Conservation (phyloP, 1,284 basidiomycete genomes). For the Trichosporon ovoides region DNA sequence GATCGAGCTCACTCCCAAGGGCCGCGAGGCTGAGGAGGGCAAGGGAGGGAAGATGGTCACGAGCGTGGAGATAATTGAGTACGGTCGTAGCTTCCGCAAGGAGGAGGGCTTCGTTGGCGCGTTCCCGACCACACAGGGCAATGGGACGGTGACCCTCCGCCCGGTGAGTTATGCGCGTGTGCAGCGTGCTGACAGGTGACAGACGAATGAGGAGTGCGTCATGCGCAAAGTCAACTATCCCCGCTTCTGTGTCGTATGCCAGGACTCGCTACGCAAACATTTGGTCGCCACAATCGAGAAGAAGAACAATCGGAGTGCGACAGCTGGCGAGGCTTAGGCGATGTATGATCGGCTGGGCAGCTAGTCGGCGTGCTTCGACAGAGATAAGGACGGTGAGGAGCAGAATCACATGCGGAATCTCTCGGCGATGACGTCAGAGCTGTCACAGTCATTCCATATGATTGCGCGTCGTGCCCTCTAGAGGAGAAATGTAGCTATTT, state of each 20-base stretch:
- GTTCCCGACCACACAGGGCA: constrained; percentile 61
- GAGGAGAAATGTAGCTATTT: too few relatives aligned
- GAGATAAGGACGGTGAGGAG: too few relatives aligned
- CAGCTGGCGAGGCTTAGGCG: not conserved
- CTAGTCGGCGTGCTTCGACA: too few relatives aligned
- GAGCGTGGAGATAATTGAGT: constrained; percentile 70
- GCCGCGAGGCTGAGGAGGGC: constrained; percentile 54
- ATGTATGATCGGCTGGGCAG: not conserved
- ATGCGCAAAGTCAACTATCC: constrained; percentile 64
- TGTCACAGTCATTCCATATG: too few relatives aligned
- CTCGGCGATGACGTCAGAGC: not conserved
- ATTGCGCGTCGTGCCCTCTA: too few relatives aligned
- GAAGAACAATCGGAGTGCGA: constrained; percentile 1
- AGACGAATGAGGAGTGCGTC: constrained; percentile 73
- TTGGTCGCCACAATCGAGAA: constrained; percentile 17
- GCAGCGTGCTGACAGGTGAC: not conserved
- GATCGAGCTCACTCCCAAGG: constrained; percentile 58
- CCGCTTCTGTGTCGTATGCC: constrained; percentile 66
- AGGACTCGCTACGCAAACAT: constrained; percentile 55
- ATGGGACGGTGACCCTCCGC: constrained; percentile 36
- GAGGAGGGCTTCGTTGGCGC: constrained; percentile 61
- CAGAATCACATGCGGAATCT: too few relatives aligned
- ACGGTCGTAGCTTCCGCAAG: constrained; percentile 61
- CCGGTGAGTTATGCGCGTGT: constrained; percentile 28
- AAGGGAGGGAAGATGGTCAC: constrained; percentile 59